These are phyloP conservation scores for Panaeolus cyanescens DNA, from an alignment of 768 basidiomycete genomes.

Conservation along the genomic window DNA sequence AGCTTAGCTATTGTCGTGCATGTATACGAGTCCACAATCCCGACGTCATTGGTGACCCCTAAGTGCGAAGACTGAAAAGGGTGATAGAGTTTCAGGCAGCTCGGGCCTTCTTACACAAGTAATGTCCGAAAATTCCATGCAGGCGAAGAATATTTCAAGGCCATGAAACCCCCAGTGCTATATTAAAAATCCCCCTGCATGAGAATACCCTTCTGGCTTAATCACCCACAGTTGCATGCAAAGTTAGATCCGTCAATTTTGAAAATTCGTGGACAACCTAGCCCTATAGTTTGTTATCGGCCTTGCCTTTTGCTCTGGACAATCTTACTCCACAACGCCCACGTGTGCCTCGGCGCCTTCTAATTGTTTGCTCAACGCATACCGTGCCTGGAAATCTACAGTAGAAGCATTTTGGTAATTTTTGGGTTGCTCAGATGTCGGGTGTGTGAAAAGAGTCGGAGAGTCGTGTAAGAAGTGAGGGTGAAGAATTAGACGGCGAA, in stretches of 20 bases:
- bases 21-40: not conserved
- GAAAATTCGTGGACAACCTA: not conserved
- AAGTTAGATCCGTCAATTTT: conserved; percentile 1
- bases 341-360: not conserved
- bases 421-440: not conserved
- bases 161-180: not conserved
- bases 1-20: not conserved
- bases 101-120: not conserved
- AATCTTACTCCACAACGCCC: not conserved
- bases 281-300: not conserved
- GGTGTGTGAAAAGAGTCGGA: conserved; percentile 4
- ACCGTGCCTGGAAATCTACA: conserved; percentile 1
- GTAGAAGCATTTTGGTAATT: not conserved
- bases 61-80: not conserved
- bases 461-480: conserved; percentile 7
- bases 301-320: not conserved
- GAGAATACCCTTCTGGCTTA: not conserved
- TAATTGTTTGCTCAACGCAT: not conserved
- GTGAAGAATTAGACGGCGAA: conserved; percentile 1
- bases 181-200: not conserved
- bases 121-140: conserved; percentile 2
- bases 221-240: not conserved
- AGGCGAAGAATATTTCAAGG: not conserved
- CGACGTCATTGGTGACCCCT: conserved; percentile 1
- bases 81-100: not conserved